Percentiles rank a stretch among this genome's conserved stretches.
Evolutionary conservation across 2,329 filamentous ascomycete genomes (phyloP).

Genomic region (Graphiopsis chlorocephala): DNA sequence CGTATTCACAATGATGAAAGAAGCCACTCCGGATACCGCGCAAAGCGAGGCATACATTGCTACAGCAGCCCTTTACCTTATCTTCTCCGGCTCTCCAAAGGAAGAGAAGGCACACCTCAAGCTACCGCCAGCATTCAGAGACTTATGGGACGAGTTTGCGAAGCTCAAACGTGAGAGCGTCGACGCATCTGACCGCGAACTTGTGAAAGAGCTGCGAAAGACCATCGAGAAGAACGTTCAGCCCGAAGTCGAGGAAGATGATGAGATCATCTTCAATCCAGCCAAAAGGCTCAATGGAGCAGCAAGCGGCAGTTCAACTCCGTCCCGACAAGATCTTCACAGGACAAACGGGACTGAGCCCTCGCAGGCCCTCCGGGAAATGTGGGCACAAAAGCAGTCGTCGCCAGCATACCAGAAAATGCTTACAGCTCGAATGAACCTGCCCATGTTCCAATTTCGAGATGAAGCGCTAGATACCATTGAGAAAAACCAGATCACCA

Average conservation of each 20-base stretch:
- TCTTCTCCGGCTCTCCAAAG: constrained; percentile 73
- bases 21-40: constrained; percentile 70
- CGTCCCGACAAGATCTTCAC: constrained; percentile 24
- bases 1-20: constrained; percentile 68
- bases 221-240: constrained; percentile 56
- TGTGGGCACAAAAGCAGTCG: constrained; percentile 54
- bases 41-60: constrained; percentile 88
- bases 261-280: constrained; percentile 66
- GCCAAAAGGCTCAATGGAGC: constrained; percentile 46
- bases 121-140: constrained; percentile 76
- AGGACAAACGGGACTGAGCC: constrained; percentile 16
- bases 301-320: constrained; percentile 33
- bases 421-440: constrained; percentile 71
- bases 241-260: constrained; percentile 57
- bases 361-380: constrained; percentile 45
- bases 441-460: constrained; percentile 88
- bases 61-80: constrained; percentile 74
- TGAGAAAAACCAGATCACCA: constrained; percentile 77
- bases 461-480: constrained; percentile 74
- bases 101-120: constrained; percentile 83
- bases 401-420: constrained; percentile 68
- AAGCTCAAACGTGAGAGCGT: constrained; percentile 66
- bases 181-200: constrained; percentile 67
- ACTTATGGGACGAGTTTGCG: constrained; percentile 78
- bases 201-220: constrained; percentile 66